These are phyloP conservation scores for Huntiella moniliformis DNA, from an alignment of 2,329 filamentous ascomycete genomes.

Conservation along the genomic window DNA sequence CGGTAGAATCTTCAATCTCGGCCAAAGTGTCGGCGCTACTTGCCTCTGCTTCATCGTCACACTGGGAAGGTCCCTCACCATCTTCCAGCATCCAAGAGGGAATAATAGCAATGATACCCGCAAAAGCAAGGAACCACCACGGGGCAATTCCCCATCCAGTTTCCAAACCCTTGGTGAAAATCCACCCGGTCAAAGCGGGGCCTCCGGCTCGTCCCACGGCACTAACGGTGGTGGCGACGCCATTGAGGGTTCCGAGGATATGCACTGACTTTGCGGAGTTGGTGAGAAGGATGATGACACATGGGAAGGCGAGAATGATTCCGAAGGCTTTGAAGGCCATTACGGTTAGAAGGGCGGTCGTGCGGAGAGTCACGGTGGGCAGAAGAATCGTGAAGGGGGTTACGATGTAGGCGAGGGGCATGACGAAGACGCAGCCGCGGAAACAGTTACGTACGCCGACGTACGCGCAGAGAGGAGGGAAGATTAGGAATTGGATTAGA, in stretches of 20 bases:
- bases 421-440: constrained; percentile 43
- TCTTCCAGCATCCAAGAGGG: constrained; percentile 59
- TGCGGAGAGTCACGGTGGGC: constrained; percentile 27
- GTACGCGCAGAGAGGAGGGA: constrained; percentile 53
- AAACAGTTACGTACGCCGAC: constrained; percentile 62
- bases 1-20: constrained; percentile 5
- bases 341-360: constrained; percentile 43
- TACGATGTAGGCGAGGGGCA: constrained; percentile 61
- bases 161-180: constrained; percentile 61
- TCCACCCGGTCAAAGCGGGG: constrained; percentile 51
- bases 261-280: constrained; percentile 61
- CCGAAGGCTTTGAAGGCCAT: constrained; percentile 58
- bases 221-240: constrained; percentile 66
- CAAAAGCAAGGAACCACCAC: constrained; percentile 56
- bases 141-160: constrained; percentile 59
- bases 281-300: constrained; percentile 73
- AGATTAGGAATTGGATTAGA: constrained; percentile 68
- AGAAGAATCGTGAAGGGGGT: constrained; percentile 64
- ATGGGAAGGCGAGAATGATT: constrained; percentile 75
- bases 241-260: constrained; percentile 76
- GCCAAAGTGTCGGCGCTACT: constrained; percentile 7
- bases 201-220: constrained; percentile 65
- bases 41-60: constrained; percentile 18
- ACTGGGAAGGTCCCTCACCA: constrained; percentile 43
- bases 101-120: constrained; percentile 47